Conservation (phyloP, 192 early-diverging fungal species). For the Backusella luteola region DNA sequence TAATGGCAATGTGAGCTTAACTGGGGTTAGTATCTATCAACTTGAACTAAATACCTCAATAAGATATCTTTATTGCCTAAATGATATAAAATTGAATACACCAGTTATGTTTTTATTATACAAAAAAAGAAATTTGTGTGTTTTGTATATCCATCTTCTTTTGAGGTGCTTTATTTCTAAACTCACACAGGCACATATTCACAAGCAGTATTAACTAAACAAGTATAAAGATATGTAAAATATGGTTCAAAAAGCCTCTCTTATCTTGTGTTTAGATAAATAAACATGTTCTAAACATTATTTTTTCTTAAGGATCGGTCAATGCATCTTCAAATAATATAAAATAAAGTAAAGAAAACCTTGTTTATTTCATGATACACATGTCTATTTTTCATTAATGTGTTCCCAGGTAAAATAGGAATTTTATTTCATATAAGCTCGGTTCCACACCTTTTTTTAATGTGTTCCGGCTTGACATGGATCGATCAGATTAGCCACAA, state of each 20-base stretch:
- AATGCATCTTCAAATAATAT: not conserved
- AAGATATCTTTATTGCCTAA: not conserved
- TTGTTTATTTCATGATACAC: not conserved
- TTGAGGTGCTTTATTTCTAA: too few species aligned
- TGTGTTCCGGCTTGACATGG: not conserved
- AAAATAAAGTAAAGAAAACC: not conserved
- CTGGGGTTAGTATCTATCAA: not conserved
- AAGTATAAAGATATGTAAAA: too few species aligned
- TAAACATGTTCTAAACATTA: not conserved
- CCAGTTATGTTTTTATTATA: too few species aligned
- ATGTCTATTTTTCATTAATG: not conserved
- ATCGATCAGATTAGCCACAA: not conserved
- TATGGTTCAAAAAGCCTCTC: too few species aligned
- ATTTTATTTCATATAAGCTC: not conserved
- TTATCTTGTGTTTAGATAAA: not conserved
- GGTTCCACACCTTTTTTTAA: not conserved
- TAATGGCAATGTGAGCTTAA: not conserved
- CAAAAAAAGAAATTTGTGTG: too few species aligned
- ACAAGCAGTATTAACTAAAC: too few species aligned
- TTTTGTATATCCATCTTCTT: too few species aligned
- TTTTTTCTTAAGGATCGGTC: not conserved
- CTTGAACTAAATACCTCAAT: not conserved
- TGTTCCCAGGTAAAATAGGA: not conserved
- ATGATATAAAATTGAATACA: not conserved
- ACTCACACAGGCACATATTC: too few species aligned